These are phyloP conservation scores for Dothidotthia symphoricarpi DNA, from an alignment of 2,329 filamentous ascomycete species.

Conservation along the genomic window DNA sequence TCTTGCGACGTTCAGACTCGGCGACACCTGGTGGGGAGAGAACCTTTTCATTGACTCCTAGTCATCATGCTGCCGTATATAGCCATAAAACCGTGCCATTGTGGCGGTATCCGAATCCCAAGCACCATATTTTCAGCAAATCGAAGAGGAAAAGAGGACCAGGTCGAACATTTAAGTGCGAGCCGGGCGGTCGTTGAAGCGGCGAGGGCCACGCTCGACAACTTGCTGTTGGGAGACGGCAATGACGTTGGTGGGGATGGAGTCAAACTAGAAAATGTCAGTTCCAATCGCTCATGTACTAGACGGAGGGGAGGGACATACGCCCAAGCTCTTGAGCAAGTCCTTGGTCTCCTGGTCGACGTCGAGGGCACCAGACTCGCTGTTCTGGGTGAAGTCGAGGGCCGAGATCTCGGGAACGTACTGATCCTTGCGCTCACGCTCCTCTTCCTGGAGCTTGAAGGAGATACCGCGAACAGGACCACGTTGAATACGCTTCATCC, in stretches of 20 bases:
- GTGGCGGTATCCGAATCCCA: slow-evolving; percentile 91
- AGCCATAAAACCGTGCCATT: slow-evolving; percentile 74
- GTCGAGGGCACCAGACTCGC: slow-evolving; percentile 89
- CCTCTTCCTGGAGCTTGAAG: slow-evolving; percentile 99
- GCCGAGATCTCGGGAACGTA: slow-evolving; percentile 99
- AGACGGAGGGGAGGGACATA: slow-evolving; percentile 67
- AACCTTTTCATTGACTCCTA: slow-evolving; percentile 57
- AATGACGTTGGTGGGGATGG: slow-evolving; percentile 94
- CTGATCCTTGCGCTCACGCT: slow-evolving; percentile 99
- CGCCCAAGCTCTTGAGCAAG: slow-evolving; percentile 98
- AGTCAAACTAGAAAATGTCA: slow-evolving; percentile 72
- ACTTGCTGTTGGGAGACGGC: slow-evolving; percentile 85
- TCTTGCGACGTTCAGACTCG: slow-evolving; percentile 59
- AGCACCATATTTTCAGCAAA: slow-evolving; percentile 57
- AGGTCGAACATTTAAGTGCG: slow-evolving; percentile 53
- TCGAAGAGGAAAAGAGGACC: slow-evolving; percentile 27
- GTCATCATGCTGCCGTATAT: slow-evolving; percentile 68
- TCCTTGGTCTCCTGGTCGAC: slow-evolving; percentile 99
- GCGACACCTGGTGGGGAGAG: slow-evolving; percentile 75
- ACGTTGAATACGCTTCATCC: slow-evolving; percentile 99
- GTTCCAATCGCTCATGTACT: too few relatives aligned
- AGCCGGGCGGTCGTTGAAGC: slow-evolving; percentile 66
- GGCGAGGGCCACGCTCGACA: slow-evolving; percentile 75
- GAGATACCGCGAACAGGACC: slow-evolving; percentile 99
- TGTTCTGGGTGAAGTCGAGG: slow-evolving; percentile 94